Base-by-base conservation (phyloP, 108 stramenopile species). In the Skeletonema potamos region DNA sequence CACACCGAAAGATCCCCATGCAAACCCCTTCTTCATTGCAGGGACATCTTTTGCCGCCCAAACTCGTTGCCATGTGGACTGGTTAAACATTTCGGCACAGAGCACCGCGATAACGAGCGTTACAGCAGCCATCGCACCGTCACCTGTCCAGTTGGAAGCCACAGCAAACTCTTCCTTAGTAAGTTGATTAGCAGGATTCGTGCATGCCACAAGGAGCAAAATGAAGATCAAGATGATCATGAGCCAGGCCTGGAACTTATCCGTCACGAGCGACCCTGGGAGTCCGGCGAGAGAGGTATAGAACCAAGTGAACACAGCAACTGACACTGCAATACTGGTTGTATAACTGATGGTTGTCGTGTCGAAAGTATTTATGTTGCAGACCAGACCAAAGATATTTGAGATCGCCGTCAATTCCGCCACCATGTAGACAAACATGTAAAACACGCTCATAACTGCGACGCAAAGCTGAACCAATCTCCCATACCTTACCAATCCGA, bases 401-500 rank as follows among this genome's bases (percentile, higher is more conserved):
- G 73, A 77, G 66, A 92, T 89, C 33, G 85, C 77, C 6, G 91
- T 92, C 66, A 89, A 70, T 73, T 92, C 91, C 7, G 87, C 85
- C 11, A 92, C 88, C 30, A 92, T 72, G 72, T 74, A 92, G 74
- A 92, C 88, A 69, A 86, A 92, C 91, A 92, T 92, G 84, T 89
- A 92, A 78, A 92, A 92, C 33, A 82, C 73, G 22, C 80, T 79
- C 20, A 92, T 62, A 7, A 56, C 64, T 2, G 83, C 85, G 64
- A 86, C 72, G 13, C 76, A 28, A 13, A 92, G 39, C 73, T 92
- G 91, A 88, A 89, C 89, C 75, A 87, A 41, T 27, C 91, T 87
- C 43, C 91, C 91, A 66, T 89, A 92, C 24, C 91, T 77, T 27
- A 62, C 65, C 46, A 82, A 73, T 62, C 85, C 88, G 60, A 87